Conservation (phyloP, 129 eudicot species). For the Apium graveolens region DNA sequence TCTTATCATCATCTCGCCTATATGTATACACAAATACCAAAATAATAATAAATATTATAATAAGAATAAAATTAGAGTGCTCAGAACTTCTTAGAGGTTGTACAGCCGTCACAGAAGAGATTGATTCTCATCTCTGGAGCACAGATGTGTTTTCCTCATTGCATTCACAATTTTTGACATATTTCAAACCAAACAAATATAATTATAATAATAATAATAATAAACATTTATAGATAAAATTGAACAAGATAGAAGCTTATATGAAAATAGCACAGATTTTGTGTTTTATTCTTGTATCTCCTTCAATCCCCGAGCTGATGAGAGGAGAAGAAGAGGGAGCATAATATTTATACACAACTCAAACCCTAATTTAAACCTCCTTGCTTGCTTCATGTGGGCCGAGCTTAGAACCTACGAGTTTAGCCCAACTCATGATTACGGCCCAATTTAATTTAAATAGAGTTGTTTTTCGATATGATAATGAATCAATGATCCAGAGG, state of each 20-base stretch:
- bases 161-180: not conserved
- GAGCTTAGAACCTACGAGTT: not conserved
- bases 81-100: conserved; percentile 68
- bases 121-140: conserved; percentile 27
- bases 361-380: not conserved
- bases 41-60: not conserved
- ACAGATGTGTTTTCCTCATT: conserved; percentile 24
- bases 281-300: too few species aligned
- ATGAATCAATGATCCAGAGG: too few species aligned
- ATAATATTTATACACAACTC: not conserved
- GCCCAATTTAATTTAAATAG: too few species aligned
- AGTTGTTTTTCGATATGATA: too few species aligned
- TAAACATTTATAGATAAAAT: too few species aligned
- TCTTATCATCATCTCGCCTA: conserved; percentile 68
- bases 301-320: not conserved
- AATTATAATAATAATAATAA: not conserved
- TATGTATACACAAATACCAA: too few species aligned
- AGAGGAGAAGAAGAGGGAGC: not conserved
- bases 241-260: too few species aligned
- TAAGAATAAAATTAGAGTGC: conserved; percentile 9
- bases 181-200: not conserved
- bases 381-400: not conserved
- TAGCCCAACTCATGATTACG: too few species aligned
- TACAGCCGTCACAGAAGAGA: conserved; percentile 31
- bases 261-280: too few species aligned